Conservation (phyloP, 768 basidiomycete species). For the Boletus edulis region DNA sequence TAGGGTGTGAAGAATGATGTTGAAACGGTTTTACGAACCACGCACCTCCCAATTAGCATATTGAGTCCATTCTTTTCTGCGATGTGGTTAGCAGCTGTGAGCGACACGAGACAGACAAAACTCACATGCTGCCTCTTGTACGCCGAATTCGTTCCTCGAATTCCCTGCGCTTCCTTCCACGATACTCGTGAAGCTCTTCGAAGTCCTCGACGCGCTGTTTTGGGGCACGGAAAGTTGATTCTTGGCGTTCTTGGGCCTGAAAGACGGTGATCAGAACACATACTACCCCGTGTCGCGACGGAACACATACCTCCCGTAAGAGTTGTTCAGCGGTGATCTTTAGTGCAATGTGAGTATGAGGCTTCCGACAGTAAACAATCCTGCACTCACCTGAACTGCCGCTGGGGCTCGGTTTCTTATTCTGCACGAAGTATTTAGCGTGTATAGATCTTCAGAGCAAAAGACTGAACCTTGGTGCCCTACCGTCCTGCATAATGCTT, state of each 20-base stretch:
- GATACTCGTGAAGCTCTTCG: conserved; percentile 87
- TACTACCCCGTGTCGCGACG: neutral
- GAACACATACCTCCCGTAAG: conserved; percentile 72
- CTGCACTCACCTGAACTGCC: conserved; percentile 71
- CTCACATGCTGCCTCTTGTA: conserved; percentile 78
- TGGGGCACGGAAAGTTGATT: conserved; percentile 86
- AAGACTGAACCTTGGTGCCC: conserved; percentile 63
- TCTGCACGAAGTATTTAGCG: conserved; percentile 36
- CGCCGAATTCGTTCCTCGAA: conserved; percentile 87
- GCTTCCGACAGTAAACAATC: neutral
- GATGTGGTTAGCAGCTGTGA: neutral
- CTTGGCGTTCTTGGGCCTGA: conserved; percentile 96
- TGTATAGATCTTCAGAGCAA: conserved; percentile 1
- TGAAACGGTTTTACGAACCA: neutral
- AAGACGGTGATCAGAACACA: conserved; percentile 1
- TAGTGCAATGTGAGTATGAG: conserved; percentile 15
- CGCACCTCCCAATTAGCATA: conserved; percentile 84
- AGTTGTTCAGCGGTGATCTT: conserved; percentile 99
- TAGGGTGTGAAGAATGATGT: conserved; percentile 1
- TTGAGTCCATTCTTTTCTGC: conserved; percentile 82
- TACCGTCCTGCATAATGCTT: conserved; percentile 68
- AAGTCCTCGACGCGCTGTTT: conserved; percentile 96
- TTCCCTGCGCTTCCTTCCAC: conserved; percentile 88
- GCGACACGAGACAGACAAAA: conserved; percentile 3
- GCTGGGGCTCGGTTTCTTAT: conserved; percentile 98